Percentiles rank a stretch among this genome's conserved stretches.
Conservation (phyloP, 2,329 filamentous ascomycete species). For the Fusarium dimerum region DNA sequence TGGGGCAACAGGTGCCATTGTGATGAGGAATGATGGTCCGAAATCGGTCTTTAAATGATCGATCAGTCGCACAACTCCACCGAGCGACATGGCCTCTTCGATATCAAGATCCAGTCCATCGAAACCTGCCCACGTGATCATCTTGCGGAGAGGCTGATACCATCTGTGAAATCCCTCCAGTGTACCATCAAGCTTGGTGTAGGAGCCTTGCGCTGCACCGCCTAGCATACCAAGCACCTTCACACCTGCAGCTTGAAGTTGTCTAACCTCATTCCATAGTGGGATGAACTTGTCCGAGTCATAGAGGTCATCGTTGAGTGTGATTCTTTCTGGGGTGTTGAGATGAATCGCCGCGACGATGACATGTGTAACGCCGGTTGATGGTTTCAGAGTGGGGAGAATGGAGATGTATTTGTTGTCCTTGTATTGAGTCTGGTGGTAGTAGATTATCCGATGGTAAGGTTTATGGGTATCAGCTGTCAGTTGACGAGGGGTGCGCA, state of each 20-base stretch:
- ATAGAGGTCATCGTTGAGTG: slow-evolving; percentile 76
- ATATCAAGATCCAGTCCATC: slow-evolving; percentile 75
- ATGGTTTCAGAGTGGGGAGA: slow-evolving; percentile 45
- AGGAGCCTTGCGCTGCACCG: slow-evolving; percentile 76
- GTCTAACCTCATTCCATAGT: slow-evolving; percentile 73
- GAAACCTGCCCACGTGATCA: slow-evolving; percentile 61
- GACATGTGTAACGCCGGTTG: slow-evolving; percentile 66
- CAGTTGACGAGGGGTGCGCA: slow-evolving; percentile 7
- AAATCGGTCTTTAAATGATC: slow-evolving; percentile 68
- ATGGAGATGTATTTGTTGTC: slow-evolving; percentile 47
- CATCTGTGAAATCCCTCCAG: slow-evolving; percentile 68
- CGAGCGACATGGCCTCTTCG: slow-evolving; percentile 71
- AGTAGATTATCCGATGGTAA: slow-evolving; percentile 45
- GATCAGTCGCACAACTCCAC: slow-evolving; percentile 64
- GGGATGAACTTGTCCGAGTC: slow-evolving; percentile 63
- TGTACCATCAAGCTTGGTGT: slow-evolving; percentile 53
- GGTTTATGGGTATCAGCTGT: not conserved
- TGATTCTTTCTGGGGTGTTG: slow-evolving; percentile 65
- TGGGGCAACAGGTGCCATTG: slow-evolving; percentile 76
- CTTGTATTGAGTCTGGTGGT: slow-evolving; percentile 51
- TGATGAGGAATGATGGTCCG: slow-evolving; percentile 69
- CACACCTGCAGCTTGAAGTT: slow-evolving; percentile 70
- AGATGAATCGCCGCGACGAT: slow-evolving; percentile 83
- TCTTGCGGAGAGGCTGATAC: slow-evolving; percentile 66
- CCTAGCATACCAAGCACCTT: slow-evolving; percentile 84